These are phyloP conservation scores for Syzygium jambos DNA, from an alignment of 345 rosid genomes.

Conservation along the genomic window DNA sequence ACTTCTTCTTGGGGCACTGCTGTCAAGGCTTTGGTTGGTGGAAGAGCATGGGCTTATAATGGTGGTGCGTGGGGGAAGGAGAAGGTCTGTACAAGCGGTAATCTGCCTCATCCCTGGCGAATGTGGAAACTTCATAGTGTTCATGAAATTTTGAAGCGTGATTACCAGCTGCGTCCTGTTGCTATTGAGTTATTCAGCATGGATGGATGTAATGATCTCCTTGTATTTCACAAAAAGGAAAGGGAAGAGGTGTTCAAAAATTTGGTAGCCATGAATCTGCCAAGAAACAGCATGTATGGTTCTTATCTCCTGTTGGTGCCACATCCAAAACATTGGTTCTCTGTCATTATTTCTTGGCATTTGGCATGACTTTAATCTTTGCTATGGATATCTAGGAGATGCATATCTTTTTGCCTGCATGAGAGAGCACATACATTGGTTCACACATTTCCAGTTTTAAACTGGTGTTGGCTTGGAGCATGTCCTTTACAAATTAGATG, in stretches of 20 bases:
- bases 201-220: conserved; percentile 98
- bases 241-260: conserved; percentile 98
- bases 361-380: background rate
- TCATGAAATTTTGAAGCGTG: conserved; percentile 96
- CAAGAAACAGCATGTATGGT: conserved; percentile 87
- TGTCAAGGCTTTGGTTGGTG: conserved; percentile 64
- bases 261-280: conserved; percentile 92
- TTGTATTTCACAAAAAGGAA: conserved; percentile 95
- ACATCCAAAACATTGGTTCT: background rate
- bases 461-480: background rate
- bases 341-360: background rate
- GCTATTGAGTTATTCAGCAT: conserved; percentile 97
- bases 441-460: background rate
- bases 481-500: background rate
- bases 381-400: background rate
- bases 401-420: background rate
- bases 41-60: conserved; percentile 97
- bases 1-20: conserved; percentile 63
- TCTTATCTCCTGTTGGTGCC: background rate
- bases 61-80: conserved; percentile 99
- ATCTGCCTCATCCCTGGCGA: conserved; percentile 88
- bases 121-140: conserved; percentile 98
- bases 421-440: background rate
- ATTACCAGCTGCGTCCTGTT: conserved; percentile 98
- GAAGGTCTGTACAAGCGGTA: conserved; percentile 62